phyloP scores from a whole-genome alignment of 2,329 filamentous ascomycete genomes.

The Alternaria dauci region DNA sequence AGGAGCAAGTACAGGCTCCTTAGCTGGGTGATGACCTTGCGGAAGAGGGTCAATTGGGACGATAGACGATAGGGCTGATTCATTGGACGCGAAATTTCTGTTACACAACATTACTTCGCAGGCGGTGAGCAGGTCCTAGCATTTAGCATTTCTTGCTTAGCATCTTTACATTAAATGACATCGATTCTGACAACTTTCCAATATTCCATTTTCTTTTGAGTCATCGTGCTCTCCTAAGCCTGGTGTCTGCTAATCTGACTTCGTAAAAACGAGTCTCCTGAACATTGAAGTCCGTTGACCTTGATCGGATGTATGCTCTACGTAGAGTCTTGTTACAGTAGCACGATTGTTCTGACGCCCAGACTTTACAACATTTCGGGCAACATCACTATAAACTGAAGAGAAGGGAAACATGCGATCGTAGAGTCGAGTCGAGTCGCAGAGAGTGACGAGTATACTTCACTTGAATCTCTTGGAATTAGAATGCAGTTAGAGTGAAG shows the following conservation, averaged over 20 bases:
- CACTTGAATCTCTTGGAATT: not conserved
- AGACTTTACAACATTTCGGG: not conserved
- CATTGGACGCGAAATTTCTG: not conserved
- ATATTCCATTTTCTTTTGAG: not conserved
- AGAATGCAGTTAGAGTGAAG: not conserved
- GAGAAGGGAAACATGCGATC: not conserved
- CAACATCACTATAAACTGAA: not conserved
- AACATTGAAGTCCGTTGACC: not conserved
- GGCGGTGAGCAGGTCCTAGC: not conserved
- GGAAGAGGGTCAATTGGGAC: constrained; percentile 2
- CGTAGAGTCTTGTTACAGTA: not conserved
- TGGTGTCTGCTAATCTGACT: not conserved
- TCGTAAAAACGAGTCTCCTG: not conserved
- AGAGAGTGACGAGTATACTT: not conserved
- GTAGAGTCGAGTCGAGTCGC: not conserved
- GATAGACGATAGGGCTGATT: not conserved
- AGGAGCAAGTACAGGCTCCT: not conserved
- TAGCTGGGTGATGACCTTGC: constrained; percentile 11
- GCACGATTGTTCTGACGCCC: not conserved
- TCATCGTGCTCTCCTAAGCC: not conserved
- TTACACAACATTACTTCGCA: not conserved
- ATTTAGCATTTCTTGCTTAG: not conserved
- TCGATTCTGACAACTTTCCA: not conserved
- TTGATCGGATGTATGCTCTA: not conserved
- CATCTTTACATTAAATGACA: not conserved